phyloP scores from a whole-genome alignment of 441 rosid species.

The Raphanus hybrid region DNA sequence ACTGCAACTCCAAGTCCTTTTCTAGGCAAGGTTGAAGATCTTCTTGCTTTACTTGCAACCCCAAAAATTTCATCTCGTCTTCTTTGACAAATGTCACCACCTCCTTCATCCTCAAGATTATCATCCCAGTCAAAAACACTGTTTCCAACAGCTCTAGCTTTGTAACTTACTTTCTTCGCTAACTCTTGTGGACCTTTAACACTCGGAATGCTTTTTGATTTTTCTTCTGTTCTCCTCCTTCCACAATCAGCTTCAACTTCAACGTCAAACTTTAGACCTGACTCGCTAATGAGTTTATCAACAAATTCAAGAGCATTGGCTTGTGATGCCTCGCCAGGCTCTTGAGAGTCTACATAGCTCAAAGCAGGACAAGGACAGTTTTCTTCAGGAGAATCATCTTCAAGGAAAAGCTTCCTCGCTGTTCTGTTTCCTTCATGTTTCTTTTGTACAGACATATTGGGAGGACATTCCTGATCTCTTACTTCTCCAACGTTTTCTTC shows the following conservation, averaged over 20 bases:
- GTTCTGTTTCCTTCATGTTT: neutral
- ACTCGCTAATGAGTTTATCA: neutral
- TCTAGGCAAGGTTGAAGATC: neutral
- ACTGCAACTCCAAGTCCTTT: too few species aligned
- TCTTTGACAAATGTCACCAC: neutral
- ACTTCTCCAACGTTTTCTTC: neutral
- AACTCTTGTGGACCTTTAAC: neutral
- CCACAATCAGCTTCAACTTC: neutral
- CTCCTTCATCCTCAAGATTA: neutral
- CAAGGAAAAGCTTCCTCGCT: neutral
- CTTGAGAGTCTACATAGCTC: neutral
- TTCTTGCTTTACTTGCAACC: neutral
- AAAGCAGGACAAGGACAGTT: neutral
- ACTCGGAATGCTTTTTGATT: neutral
- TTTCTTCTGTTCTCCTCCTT: neutral
- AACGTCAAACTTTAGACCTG: neutral
- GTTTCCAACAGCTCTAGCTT: neutral
- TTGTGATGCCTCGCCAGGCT: constrained; percentile 4
- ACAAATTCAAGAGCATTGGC: constrained; percentile 1
- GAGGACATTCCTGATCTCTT: neutral
- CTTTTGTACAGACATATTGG: neutral
- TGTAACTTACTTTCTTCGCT: neutral
- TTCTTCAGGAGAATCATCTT: neutral
- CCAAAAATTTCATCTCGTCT: neutral
- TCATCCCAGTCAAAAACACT: neutral